Conservation (phyloP, 1,139 yeast species). For the Suzukiozyma palmioleophila region DNA sequence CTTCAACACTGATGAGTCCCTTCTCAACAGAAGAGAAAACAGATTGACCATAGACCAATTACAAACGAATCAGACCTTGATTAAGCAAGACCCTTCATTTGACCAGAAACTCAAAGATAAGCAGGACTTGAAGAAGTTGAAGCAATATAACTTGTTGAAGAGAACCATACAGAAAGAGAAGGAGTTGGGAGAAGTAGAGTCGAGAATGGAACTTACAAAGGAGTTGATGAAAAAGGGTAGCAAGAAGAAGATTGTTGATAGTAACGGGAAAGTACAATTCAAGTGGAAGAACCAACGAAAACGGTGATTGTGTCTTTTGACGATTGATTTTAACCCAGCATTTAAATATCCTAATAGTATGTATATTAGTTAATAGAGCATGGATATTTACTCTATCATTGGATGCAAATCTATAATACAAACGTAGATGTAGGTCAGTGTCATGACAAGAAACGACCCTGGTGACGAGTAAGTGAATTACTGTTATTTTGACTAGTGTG, state of each 20-base stretch:
- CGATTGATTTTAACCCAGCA: background rate
- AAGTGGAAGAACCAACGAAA: conserved; percentile 89
- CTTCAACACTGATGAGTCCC: conserved; percentile 65
- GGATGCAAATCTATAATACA: too few relatives aligned
- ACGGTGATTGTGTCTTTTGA: conserved; percentile 33
- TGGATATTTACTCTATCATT: background rate
- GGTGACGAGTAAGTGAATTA: too few relatives aligned
- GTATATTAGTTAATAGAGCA: conserved; percentile 5
- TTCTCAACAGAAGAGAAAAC: conserved; percentile 66
- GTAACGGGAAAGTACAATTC: conserved; percentile 64
- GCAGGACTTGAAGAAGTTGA: conserved; percentile 52
- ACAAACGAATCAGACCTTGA: conserved; percentile 29
- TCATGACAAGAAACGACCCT: too few relatives aligned
- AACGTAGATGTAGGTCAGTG: too few relatives aligned
- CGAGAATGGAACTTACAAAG: conserved; percentile 68
- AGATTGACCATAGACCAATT: conserved; percentile 64
- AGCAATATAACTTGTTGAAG: conserved; percentile 52
- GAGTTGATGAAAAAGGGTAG: conserved; percentile 90
- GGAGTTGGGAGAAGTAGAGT: conserved; percentile 63
- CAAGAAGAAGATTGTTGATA: conserved; percentile 66
- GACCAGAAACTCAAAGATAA: conserved; percentile 37
- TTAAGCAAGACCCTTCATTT: conserved; percentile 20
- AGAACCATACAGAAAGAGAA: conserved; percentile 62
- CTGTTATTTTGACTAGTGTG: too few relatives aligned
- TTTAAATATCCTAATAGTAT: background rate